These are phyloP conservation scores for Botrytis cinerea DNA, from an alignment of 2,329 filamentous ascomycete species.

Conservation along the genomic window DNA sequence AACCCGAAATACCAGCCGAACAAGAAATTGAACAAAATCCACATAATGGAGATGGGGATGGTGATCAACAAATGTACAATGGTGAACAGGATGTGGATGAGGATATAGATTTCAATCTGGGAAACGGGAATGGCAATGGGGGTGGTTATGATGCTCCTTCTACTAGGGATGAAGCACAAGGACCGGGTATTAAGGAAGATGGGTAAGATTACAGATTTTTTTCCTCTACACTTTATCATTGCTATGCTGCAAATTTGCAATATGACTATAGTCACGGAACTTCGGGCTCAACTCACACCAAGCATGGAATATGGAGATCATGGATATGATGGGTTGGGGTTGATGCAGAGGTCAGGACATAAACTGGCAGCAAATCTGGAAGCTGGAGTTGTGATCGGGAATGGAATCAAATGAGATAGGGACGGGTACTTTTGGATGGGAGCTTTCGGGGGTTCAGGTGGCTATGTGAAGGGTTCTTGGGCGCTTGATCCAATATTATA, in stretches of 20 bases:
- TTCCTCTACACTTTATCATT: slow-evolving; percentile 34
- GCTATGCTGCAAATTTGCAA: slow-evolving; percentile 25
- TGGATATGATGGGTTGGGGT: slow-evolving; percentile 1
- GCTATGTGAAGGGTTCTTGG: slow-evolving; percentile 2
- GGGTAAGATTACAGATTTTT: slow-evolving; percentile 65
- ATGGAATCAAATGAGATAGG: slow-evolving; percentile 9
- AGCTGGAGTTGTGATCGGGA: background rate
- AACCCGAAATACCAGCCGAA: slow-evolving; percentile 35
- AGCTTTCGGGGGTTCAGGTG: slow-evolving; percentile 1
- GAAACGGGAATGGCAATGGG: slow-evolving; percentile 46
- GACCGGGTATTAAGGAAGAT: slow-evolving; percentile 82
- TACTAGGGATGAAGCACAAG: slow-evolving; percentile 45
- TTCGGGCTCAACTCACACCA: background rate
- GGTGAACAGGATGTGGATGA: slow-evolving; percentile 55
- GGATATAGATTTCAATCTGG: slow-evolving; percentile 61
- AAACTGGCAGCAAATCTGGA: background rate
- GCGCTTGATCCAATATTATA: slow-evolving; percentile 12
- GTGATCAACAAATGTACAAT: slow-evolving; percentile 47
- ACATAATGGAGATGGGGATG: slow-evolving; percentile 44
- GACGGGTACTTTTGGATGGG: background rate
- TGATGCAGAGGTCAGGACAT: background rate
- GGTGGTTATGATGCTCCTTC: slow-evolving; percentile 34
- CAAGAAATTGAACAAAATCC: slow-evolving; percentile 35
- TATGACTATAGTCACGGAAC: slow-evolving; percentile 27
- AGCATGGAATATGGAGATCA: background rate